Evolutionary conservation across 768 basidiomycete genomes (phyloP).

Genomic region (Rhizopogon vulgaris): DNA sequence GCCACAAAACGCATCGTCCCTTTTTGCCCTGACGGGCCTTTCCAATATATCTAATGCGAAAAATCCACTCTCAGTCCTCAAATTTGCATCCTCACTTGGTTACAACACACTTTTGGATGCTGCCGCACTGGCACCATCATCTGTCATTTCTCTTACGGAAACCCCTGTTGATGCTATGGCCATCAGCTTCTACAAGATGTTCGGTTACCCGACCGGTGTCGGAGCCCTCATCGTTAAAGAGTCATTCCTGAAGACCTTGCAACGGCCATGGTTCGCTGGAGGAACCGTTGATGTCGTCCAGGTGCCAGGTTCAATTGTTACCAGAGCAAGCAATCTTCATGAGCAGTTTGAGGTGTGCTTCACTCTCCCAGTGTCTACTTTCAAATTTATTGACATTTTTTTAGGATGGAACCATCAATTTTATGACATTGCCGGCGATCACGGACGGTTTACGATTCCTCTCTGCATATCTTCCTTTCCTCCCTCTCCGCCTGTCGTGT

Average conservation of each 20-base stretch:
- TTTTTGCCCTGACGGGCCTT: slow-evolving; percentile 74
- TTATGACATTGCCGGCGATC: slow-evolving; percentile 68
- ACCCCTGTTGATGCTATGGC: slow-evolving; percentile 77
- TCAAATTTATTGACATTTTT: slow-evolving; percentile 8
- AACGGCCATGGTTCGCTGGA: slow-evolving; percentile 81
- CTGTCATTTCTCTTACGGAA: slow-evolving; percentile 57
- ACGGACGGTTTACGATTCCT: slow-evolving; percentile 75
- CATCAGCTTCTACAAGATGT: slow-evolving; percentile 87
- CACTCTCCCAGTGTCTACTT: neutral
- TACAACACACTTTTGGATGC: slow-evolving; percentile 77
- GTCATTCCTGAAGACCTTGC: slow-evolving; percentile 51
- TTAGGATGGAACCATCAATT: slow-evolving; percentile 85
- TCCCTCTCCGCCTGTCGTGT: slow-evolving; percentile 68
- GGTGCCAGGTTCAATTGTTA: slow-evolving; percentile 68
- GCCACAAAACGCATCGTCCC: slow-evolving; percentile 43
- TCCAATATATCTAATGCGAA: slow-evolving; percentile 81
- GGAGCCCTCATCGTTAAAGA: slow-evolving; percentile 75
- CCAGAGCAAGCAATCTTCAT: slow-evolving; percentile 48
- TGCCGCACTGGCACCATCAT: slow-evolving; percentile 73
- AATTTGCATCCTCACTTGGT: slow-evolving; percentile 60
- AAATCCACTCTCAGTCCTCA: slow-evolving; percentile 56
- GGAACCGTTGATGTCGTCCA: slow-evolving; percentile 81
- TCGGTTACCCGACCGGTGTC: slow-evolving; percentile 81
- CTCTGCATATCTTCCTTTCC: slow-evolving; percentile 71
- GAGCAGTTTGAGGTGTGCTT: slow-evolving; percentile 72